These are phyloP conservation scores for Neopestalotiopsis rosae DNA, from an alignment of 2,329 filamentous ascomycete species.

Conservation along the genomic window DNA sequence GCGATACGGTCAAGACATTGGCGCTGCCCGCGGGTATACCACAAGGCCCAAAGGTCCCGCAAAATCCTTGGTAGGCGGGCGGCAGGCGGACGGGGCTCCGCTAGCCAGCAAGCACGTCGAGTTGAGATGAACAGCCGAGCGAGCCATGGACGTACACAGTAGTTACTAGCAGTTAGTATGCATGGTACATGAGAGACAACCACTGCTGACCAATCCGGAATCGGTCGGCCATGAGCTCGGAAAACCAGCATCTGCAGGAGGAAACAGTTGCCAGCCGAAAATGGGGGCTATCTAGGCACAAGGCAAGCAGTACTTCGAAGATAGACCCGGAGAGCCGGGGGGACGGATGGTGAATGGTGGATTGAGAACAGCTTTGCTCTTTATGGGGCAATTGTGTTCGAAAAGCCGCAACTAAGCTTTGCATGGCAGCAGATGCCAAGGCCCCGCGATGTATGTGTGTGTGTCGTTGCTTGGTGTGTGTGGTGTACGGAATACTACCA, in stretches of 20 bases:
- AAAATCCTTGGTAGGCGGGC: neutral
- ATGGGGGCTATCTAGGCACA: neutral
- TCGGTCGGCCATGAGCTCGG: neutral
- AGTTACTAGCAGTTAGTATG: neutral
- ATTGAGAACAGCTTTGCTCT: neutral
- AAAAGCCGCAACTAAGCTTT: constrained; percentile 3
- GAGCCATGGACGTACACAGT: neutral
- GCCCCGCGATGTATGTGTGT: neutral
- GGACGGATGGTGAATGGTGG: neutral
- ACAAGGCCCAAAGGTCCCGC: neutral
- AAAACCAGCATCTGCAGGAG: neutral
- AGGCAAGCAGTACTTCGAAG: neutral
- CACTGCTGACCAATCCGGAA: neutral
- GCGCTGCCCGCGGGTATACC: neutral
- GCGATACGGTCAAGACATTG: neutral
- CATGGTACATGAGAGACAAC: neutral
- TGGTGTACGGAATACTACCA: no score
- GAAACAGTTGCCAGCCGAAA: neutral
- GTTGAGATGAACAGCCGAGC: neutral
- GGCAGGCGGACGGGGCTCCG: neutral
- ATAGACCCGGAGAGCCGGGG: neutral
- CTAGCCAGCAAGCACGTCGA: neutral
- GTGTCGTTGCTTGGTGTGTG: neutral
- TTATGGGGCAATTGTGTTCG: neutral
- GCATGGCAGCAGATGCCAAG: neutral